These are phyloP conservation scores for Ustilago loliicola DNA, from an alignment of 1,284 basidiomycete species.

Conservation along the genomic window DNA sequence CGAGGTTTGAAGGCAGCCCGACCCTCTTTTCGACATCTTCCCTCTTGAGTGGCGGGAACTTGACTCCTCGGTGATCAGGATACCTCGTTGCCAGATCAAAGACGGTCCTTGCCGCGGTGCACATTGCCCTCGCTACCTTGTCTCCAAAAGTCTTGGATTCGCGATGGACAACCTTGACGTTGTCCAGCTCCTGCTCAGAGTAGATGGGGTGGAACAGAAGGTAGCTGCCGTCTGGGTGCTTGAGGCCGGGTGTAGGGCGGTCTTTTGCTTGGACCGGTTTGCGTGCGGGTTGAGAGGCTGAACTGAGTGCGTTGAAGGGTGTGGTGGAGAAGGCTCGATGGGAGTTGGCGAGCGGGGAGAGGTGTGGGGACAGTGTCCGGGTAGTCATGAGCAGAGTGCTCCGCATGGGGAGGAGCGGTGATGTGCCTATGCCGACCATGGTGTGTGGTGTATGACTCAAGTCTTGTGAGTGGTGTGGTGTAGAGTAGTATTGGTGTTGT, in stretches of 20 bases:
- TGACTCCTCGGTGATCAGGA: conserved; percentile 46
- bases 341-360: background rate
- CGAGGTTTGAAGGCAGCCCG: conserved; percentile 34
- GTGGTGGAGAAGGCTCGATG: background rate
- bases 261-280: conserved; percentile 40
- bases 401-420: conserved; percentile 2
- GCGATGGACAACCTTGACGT: conserved; percentile 82
- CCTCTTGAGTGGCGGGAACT: conserved; percentile 51
- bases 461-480: background rate
- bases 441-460: background rate
- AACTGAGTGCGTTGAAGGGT: conserved; percentile 2
- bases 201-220: conserved; percentile 57
- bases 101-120: conserved; percentile 29
- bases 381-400: background rate
- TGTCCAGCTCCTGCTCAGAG: conserved; percentile 76
- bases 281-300: conserved; percentile 6
- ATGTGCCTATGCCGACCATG: conserved; percentile 3
- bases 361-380: background rate
- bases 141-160: conserved; percentile 79
- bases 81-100: conserved; percentile 64
- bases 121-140: conserved; percentile 76
- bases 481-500: background rate
- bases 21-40: conserved; percentile 43
- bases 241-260: conserved; percentile 16
- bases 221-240: conserved; percentile 46